phyloP scores from a whole-genome alignment of 164 flowering plant genomes.

The Berberis thunbergii region DNA sequence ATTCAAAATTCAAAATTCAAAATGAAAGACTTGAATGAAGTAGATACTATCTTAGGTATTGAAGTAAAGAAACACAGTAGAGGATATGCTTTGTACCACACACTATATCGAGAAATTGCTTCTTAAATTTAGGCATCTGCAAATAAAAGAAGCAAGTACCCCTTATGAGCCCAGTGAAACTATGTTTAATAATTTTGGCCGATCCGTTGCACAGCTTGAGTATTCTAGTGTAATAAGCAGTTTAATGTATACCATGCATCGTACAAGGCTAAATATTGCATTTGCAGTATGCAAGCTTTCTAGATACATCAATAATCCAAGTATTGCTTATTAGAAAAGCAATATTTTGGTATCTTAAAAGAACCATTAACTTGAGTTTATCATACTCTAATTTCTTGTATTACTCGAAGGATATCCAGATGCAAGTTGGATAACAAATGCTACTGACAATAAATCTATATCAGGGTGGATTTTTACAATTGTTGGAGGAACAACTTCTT shows the following conservation, averaged over 20 bases:
- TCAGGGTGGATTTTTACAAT: neutral
- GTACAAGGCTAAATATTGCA: no score
- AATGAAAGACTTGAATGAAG: no score
- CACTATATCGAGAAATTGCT: no score
- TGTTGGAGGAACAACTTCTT: neutral
- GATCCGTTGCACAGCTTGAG: constrained; percentile 1
- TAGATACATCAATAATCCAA: neutral
- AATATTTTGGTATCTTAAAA: neutral
- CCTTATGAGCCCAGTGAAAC: neutral
- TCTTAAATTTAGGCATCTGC: no score
- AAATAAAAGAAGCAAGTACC: no score
- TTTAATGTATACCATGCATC: neutral
- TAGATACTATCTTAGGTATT: no score
- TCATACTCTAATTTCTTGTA: neutral
- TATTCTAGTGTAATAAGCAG: neutral
- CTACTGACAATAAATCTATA: neutral
- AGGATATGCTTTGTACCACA: no score
- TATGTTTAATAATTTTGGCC: no score
- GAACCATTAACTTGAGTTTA: neutral
- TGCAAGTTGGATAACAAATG: neutral
- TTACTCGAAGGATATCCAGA: neutral
- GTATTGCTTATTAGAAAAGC: neutral
- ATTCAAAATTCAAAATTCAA: no score
- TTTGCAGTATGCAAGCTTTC: neutral
- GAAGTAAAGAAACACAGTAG: no score